phyloP scores from a whole-genome alignment of 495 filamentous ascomycete genomes.

The Penicillium paradoxum region DNA sequence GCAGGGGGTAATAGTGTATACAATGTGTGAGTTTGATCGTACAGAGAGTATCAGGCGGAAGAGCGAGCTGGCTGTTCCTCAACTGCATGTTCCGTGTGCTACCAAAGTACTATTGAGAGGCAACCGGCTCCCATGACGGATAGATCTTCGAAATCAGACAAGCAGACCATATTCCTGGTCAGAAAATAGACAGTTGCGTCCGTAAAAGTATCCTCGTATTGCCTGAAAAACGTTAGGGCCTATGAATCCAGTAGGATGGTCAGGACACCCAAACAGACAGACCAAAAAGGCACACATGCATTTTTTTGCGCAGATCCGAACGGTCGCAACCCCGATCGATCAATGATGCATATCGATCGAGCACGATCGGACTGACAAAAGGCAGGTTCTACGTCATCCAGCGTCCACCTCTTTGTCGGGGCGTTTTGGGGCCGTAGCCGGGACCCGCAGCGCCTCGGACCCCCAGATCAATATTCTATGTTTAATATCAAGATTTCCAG shows the following conservation, averaged over 20 bases:
- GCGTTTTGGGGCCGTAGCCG: not conserved
- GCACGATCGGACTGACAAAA: conserved; percentile 11
- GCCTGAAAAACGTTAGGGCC: conserved; percentile 7
- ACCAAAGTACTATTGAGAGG: conserved; percentile 4
- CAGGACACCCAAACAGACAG: conserved; percentile 13
- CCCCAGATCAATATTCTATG: not conserved
- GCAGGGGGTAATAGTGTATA: not conserved
- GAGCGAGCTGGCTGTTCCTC: not conserved
- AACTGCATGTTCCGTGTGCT: not conserved
- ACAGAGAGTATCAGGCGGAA: not conserved
- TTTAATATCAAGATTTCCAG: conserved; percentile 3
- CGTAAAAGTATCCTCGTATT: conserved; percentile 6
- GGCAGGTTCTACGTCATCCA: conserved; percentile 11
- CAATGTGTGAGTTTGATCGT: conserved; percentile 1
- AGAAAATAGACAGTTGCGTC: not conserved
- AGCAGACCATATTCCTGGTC: not conserved
- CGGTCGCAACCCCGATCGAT: conserved; percentile 16
- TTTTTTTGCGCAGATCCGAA: conserved; percentile 6
- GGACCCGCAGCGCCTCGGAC: not conserved
- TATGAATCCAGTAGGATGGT: conserved; percentile 17
- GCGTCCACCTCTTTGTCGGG: not conserved
- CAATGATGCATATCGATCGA: conserved; percentile 23
- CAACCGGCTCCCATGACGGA: not conserved
- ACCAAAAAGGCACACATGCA: conserved; percentile 7
- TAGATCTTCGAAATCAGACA: not conserved